phyloP scores from a whole-genome alignment of 768 basidiomycete genomes.

The Pleurotus tuoliensis region DNA sequence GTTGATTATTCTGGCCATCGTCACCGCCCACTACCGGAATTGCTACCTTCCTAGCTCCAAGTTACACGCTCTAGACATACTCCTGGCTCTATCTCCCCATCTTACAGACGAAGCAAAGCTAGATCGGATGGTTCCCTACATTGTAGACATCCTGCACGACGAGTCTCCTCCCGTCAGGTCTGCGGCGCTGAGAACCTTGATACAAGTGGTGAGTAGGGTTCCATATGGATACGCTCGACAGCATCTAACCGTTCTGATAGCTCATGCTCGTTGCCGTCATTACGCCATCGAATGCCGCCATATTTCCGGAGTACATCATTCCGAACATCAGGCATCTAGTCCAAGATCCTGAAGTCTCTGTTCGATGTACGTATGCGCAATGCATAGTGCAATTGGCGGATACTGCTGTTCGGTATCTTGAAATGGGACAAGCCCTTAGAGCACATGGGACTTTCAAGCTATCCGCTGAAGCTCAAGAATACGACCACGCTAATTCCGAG shows the following conservation, averaged over 20 bases:
- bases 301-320: constrained; percentile 94
- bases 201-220: constrained; percentile 67
- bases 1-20: constrained; percentile 79
- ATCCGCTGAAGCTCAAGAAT: constrained; percentile 60
- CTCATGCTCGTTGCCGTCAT: constrained; percentile 67
- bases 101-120: constrained; percentile 94
- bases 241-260: constrained; percentile 14
- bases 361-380: constrained; percentile 73
- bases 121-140: constrained; percentile 89
- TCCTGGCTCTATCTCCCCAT: constrained; percentile 75
- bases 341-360: constrained; percentile 83
- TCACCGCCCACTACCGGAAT: constrained; percentile 87
- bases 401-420: constrained; percentile 82
- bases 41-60: constrained; percentile 84
- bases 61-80: constrained; percentile 79
- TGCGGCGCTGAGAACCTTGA: constrained; percentile 69
- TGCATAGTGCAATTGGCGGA: constrained; percentile 84
- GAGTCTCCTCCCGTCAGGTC: constrained; percentile 81
- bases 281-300: constrained; percentile 74
- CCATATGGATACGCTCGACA: not conserved
- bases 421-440: constrained; percentile 90
- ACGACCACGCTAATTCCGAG: constrained; percentile 80
- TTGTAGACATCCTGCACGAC: constrained; percentile 85
- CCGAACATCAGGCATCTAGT: constrained; percentile 84
- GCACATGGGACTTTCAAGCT: constrained; percentile 74